Evolutionary conservation across 2,329 filamentous ascomycete species (phyloP), one percentile per base, ranked within the genome.

Genomic region (Incumbomyces lentus): DNA sequence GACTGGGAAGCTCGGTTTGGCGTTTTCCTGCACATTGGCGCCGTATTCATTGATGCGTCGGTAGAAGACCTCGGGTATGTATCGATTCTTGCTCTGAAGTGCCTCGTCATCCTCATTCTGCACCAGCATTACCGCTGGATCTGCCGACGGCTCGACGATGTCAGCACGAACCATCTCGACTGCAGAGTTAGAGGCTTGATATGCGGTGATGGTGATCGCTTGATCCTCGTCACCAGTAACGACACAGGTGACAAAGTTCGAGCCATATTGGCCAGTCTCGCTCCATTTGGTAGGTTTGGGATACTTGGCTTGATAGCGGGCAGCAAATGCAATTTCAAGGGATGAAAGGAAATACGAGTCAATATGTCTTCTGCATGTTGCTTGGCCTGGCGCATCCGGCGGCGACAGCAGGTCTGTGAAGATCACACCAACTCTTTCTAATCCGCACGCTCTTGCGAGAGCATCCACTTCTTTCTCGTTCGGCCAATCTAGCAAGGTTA

Each of bases 31-130:
- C 6, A 96, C 92, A 57, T 90, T 95, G 53, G 84, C 86, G 30
- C 89, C 89, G 61, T 98, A 95, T 64, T 98, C 90, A 65, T 98
- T 98, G 65, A 95, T 87, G 56, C 79, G 82, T 51, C 90, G 81
- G 69, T 93, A 98, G 67, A 96, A 98, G 3, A 98, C 90, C 60
- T 98, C 92, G 1, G 92, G 92, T 17, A 98, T 94, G 61, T 98
- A 98, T 58, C 89, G 78, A 18, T 83, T 81, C 47, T 79, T 80
- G 62, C 76, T 82, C 41, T 67, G 71, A 46, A 70, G 79, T 55
- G 71, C 79, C 53, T 88, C 83, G 43, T 89, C 84, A 57, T 95
- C 88, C 61, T 96, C 90, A 18, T 85, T 84, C 51, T 89, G 87
- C 3, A 98, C 92, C 38, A 98, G 78, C 90, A 98, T 95, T 44